Evolutionary conservation across 495 filamentous ascomycete species (phyloP).

Genomic region (Aspergillus mulundensis): DNA sequence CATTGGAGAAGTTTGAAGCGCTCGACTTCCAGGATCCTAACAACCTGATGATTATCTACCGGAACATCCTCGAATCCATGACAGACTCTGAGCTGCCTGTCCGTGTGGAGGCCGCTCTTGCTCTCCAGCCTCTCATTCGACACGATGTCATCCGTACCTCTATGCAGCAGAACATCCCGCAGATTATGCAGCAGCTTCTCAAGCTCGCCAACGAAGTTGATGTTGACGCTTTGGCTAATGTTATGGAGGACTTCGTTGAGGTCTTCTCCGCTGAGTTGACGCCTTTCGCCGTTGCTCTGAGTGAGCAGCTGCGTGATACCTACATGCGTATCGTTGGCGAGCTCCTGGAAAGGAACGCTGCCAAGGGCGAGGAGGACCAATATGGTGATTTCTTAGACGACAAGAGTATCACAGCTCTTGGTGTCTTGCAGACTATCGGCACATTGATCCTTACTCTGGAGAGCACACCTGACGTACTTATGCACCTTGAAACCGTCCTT

Average conservation of each 20-base stretch:
- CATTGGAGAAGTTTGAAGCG: constrained; percentile 94
- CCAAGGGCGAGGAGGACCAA: constrained; percentile 69
- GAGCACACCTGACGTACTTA: constrained; percentile 89
- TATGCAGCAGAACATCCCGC: constrained; percentile 98
- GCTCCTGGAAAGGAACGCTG: constrained; percentile 74
- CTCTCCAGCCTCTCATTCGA: constrained; percentile 89
- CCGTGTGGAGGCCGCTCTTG: constrained; percentile 89
- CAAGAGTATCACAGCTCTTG: constrained; percentile 95
- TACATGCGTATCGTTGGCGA: constrained; percentile 92
- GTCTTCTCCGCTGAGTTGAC: constrained; percentile 95
- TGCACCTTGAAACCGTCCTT: constrained; percentile 89
- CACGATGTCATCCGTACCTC: constrained; percentile 88
- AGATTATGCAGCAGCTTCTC: constrained; percentile 97
- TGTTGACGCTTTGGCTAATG: constrained; percentile 90
- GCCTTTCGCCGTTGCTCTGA: constrained; percentile 95
- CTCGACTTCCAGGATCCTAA: constrained; percentile 92
- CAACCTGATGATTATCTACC: constrained; percentile 92
- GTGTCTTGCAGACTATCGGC: constrained; percentile 95
- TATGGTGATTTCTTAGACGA: constrained; percentile 93
- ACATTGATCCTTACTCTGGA: constrained; percentile 95
- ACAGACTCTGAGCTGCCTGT: constrained; percentile 87
- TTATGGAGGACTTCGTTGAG: constrained; percentile 99
- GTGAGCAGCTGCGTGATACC: constrained; percentile 93
- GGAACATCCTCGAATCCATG: constrained; percentile 96
- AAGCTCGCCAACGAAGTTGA: constrained; percentile 96